Percentiles rank a stretch among this genome's conserved stretches.
Conservation (phyloP, 2,329 filamentous ascomycete genomes). For the Colletotrichum sp. region DNA sequence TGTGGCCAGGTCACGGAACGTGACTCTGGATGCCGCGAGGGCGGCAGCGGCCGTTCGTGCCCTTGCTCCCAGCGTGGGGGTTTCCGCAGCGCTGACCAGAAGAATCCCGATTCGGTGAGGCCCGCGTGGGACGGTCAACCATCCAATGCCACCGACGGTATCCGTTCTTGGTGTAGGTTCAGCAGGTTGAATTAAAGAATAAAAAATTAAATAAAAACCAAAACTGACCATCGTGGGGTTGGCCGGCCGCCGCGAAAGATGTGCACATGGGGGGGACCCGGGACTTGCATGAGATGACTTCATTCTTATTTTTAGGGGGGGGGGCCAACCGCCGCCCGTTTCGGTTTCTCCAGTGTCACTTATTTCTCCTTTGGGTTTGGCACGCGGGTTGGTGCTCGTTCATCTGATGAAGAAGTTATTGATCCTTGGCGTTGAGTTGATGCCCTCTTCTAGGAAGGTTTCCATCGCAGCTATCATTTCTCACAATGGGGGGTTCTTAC, state of each 20-base stretch:
- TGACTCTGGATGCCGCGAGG: not conserved
- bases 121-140: not conserved
- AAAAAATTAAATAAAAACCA: not conserved
- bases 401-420: not conserved
- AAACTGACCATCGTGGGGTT: not conserved
- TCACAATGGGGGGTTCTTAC: not conserved
- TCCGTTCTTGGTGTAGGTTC: not conserved
- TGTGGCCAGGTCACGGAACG: not conserved
- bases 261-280: slow-evolving; percentile 8
- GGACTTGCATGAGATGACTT: slow-evolving; percentile 17
- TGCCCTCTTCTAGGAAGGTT: not conserved
- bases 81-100: not conserved
- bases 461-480: not conserved
- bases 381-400: not conserved
- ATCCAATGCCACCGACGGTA: not conserved
- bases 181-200: not conserved
- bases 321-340: not conserved
- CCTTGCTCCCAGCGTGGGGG: not conserved
- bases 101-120: not conserved
- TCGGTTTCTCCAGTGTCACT: not conserved
- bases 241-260: not conserved
- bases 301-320: not conserved
- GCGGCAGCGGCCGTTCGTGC: not conserved
- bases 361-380: not conserved
- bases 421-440: not conserved